A percentile compares a stretch with the other conserved stretches of the same genome.
phyloP scores from a whole-genome alignment of 2,329 filamentous ascomycete species.

The Endocalyx cinctus region DNA sequence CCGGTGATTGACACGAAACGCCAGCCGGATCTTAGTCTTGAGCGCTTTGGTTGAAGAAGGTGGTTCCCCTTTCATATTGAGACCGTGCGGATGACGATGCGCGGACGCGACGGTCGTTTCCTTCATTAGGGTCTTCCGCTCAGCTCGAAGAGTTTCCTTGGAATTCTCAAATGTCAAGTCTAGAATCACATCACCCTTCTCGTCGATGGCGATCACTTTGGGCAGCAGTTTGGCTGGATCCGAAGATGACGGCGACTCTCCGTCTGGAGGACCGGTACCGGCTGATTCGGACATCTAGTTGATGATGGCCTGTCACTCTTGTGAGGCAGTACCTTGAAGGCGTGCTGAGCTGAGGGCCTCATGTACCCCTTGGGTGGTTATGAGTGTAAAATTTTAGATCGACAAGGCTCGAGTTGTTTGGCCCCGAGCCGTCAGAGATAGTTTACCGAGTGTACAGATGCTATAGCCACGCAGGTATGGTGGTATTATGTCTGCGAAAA shows the following conservation, averaged over 20 bases:
- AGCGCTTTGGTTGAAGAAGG: too few relatives aligned
- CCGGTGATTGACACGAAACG: conserved; percentile 57
- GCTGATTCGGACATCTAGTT: conserved; percentile 26
- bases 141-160: conserved; percentile 42
- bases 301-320: conserved; percentile 30
- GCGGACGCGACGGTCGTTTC: conserved; percentile 4
- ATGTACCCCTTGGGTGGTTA: conserved; percentile 18
- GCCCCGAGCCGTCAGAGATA: neutral
- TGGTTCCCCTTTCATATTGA: too few relatives aligned
- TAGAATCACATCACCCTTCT: conserved; percentile 61
- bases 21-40: conserved; percentile 35
- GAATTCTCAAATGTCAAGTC: conserved; percentile 62
- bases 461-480: too few relatives aligned
- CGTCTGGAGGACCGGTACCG: conserved; percentile 9
- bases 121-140: conserved; percentile 34
- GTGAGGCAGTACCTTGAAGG: conserved; percentile 30
- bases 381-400: neutral
- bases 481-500: too few relatives aligned
- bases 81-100: too few relatives aligned
- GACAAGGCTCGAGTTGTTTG: neutral
- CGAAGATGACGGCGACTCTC: conserved; percentile 14
- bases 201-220: conserved; percentile 46
- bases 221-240: conserved; percentile 16
- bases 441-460: too few relatives aligned
- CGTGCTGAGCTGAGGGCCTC: conserved; percentile 19